Base-by-base conservation (phyloP, 148 eudicot genomes). In the Linanthus parryae region DNA sequence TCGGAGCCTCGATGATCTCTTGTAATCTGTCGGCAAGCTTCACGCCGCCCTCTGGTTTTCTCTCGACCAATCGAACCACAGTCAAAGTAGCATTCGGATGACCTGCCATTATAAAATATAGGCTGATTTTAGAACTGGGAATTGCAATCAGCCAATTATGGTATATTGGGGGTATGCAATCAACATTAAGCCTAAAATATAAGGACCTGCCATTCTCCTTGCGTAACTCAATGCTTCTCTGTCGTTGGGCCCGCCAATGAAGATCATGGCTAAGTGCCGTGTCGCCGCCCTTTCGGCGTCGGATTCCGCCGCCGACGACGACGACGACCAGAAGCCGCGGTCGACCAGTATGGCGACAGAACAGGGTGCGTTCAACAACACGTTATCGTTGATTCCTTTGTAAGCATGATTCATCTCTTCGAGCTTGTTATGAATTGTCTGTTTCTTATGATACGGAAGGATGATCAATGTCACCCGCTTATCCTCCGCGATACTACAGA, bases 181-280 rank as follows among this genome's bases (percentile, higher is more conserved):
- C n/a, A n/a, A n/a, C n/a, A n/a, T n/a, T n/a, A n/a, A n/a, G n/a
- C n/a, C n/a, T n/a, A n/a, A n/a, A n/a, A n/a, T n/a, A n/a, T n/a
- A n/a, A n/a, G n/a, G 54, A 0, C 55, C 63, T 0, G 53, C 64
- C 58, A 64, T 65, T 27, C 56, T 48, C 30, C 20, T 3, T 4
- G 63, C 73, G 3, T 48, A 56, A 3, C 54, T 59, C 16, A 62
- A 11, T 0, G 63, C 63, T 14, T 59, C 63, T 48, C 63, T 59
- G 4, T 59, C 63, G 25, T 59, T 55, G 14, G 47, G 37, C 1
- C 63, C 63, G 24, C 63, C 63, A 3, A 59, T 20, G 14, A 16
- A 59, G 30, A 59, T 8, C 63, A 38, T 48, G n/a, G 55, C 63
- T 2, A 59, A 36, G 9, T 48, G 26, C 0, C 34, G 27, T 2